A percentile compares a stretch with the other conserved stretches of the same genome.
phyloP scores from a whole-genome alignment of 306 rosid species.

The Senna siamea region DNA sequence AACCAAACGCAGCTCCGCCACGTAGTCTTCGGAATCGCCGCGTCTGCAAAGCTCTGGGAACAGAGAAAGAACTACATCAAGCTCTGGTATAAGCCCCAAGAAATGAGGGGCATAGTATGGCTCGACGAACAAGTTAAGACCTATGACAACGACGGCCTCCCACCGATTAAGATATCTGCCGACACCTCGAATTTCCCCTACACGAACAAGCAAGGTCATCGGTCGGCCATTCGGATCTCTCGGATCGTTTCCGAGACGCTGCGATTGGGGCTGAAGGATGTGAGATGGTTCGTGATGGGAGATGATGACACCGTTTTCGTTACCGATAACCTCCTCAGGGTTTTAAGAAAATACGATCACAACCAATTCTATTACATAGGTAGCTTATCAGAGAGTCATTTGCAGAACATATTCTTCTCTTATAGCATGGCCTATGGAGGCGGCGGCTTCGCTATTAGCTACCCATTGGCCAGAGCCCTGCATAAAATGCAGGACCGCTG shows the following conservation, averaged over 20 bases:
- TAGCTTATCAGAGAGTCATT: slow-evolving; percentile 82
- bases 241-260: slow-evolving; percentile 88
- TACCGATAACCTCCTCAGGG: slow-evolving; percentile 67
- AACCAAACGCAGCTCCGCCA: slow-evolving; percentile 60
- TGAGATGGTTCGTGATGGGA: slow-evolving; percentile 96
- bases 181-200: slow-evolving; percentile 68
- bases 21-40: slow-evolving; percentile 90
- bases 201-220: slow-evolving; percentile 83
- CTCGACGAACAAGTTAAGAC: slow-evolving; percentile 57
- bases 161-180: slow-evolving; percentile 68
- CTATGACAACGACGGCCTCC: slow-evolving; percentile 46
- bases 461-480: slow-evolving; percentile 68
- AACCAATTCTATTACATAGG: slow-evolving; percentile 82
- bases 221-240: slow-evolving; percentile 90
- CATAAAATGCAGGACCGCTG: slow-evolving; percentile 84
- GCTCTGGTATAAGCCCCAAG: slow-evolving; percentile 71
- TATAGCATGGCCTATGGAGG: slow-evolving; percentile 99
- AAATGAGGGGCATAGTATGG: slow-evolving; percentile 91
- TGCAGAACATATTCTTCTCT: slow-evolving; percentile 92
- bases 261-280: slow-evolving; percentile 65
- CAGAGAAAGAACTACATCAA: slow-evolving; percentile 83
- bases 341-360: slow-evolving; percentile 77
- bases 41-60: slow-evolving; percentile 85
- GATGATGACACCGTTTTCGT: slow-evolving; percentile 97
- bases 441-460: slow-evolving; percentile 93